Percentiles rank a stretch among this genome's conserved stretches.
Conservation (phyloP, 192 early-diverging fungal species). For the Mortierella hygrophila region DNA sequence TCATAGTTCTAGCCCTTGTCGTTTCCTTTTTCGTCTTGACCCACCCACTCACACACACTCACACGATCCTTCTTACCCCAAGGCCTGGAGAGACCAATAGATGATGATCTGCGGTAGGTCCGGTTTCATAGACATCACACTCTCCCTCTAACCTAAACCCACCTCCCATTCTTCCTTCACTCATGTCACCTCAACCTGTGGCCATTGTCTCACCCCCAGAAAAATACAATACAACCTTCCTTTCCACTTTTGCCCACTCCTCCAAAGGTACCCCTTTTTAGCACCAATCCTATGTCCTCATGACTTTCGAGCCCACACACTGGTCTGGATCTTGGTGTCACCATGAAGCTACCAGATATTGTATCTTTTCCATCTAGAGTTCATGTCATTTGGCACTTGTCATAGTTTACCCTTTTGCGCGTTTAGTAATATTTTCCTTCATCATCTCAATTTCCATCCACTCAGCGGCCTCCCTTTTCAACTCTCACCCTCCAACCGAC, state of each 20-base stretch:
- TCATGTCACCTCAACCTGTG: background rate
- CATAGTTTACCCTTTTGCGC: background rate
- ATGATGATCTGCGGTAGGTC: background rate
- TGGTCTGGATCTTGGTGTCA: background rate
- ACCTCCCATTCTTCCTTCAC: background rate
- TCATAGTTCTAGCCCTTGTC: background rate
- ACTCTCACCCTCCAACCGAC: too few species aligned
- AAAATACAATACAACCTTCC: background rate
- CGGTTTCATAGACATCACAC: background rate
- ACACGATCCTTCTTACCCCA: background rate
- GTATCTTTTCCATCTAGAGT: conserved; percentile 9
- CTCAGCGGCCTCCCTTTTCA: background rate
- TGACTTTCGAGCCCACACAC: background rate
- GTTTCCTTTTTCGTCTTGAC: conserved; percentile 5
- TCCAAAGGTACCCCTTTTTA: background rate
- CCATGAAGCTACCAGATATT: background rate
- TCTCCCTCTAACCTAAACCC: too few species aligned
- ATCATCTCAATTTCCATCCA: background rate
- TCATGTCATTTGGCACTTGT: background rate
- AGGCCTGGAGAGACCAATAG: background rate
- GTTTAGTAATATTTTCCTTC: too few species aligned
- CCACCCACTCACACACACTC: background rate
- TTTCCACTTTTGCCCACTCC: background rate
- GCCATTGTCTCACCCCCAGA: background rate
- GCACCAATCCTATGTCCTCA: background rate